A percentile compares a stretch with the other conserved stretches of the same genome.
Conservation (phyloP, 1,139 yeast genomes). For the Hemisphaericaspora lyxosophila region DNA sequence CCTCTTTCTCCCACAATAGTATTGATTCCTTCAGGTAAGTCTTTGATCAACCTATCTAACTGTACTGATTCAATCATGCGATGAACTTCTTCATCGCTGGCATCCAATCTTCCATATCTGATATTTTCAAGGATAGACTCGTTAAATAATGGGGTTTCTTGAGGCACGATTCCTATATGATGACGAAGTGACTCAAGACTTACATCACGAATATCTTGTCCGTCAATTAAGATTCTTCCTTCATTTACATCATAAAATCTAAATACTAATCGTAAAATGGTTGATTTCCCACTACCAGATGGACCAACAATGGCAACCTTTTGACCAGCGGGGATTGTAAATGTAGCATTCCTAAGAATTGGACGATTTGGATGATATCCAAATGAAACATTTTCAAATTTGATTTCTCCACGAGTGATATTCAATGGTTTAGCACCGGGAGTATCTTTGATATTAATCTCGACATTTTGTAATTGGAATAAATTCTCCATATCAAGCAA, state of each 20-base stretch:
- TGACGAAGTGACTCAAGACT: conserved; percentile 73
- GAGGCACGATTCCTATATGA: conserved; percentile 91
- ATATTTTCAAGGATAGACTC: conserved; percentile 87
- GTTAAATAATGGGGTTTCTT: conserved; percentile 93
- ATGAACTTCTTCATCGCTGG: conserved; percentile 70
- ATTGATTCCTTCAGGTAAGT: conserved; percentile 78
- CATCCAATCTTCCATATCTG: conserved; percentile 77
- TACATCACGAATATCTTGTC: conserved; percentile 79
- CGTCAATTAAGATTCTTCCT: conserved; percentile 84
- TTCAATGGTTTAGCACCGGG: conserved; percentile 23
- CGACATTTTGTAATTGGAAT: conserved; percentile 76
- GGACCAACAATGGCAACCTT: conserved; percentile 95
- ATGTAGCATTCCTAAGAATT: conserved; percentile 76
- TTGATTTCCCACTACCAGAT: conserved; percentile 93
- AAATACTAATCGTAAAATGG: conserved; percentile 78
- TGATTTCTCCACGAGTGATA: conserved; percentile 62
- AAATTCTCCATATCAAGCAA: conserved; percentile 89
- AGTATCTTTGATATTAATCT: conserved; percentile 59
- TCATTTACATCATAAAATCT: conserved; percentile 81
- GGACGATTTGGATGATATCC: conserved; percentile 90
- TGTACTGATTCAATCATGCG: conserved; percentile 69
- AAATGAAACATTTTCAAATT: conserved; percentile 87
- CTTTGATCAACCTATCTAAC: conserved; percentile 59
- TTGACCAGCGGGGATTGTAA: conserved; percentile 86
- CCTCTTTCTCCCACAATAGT: conserved; percentile 99